Conservation (phyloP, 2,329 filamentous ascomycete genomes). For the Pestalotiopsis sp. region DNA sequence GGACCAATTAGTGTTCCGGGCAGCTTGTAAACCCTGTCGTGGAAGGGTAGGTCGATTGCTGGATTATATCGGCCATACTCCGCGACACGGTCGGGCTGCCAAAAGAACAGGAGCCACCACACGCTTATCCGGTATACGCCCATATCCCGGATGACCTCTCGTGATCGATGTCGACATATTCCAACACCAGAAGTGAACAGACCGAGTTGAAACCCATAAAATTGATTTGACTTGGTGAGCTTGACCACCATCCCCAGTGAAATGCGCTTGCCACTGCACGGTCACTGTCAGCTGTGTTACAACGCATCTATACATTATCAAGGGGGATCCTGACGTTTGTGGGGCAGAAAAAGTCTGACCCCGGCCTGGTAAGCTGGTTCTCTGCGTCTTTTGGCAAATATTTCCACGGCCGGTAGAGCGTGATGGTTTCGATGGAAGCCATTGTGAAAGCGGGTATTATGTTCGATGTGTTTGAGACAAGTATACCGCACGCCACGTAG, state of each 20-base stretch:
- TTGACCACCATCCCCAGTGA: conserved; percentile 25
- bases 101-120: conserved; percentile 19
- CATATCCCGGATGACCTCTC: background rate
- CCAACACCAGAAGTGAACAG: conserved; percentile 72
- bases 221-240: conserved; percentile 59
- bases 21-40: background rate
- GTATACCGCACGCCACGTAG: too few species aligned
- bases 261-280: conserved; percentile 40
- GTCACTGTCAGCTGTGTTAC: background rate
- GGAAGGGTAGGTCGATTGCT: conserved; percentile 18
- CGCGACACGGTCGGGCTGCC: conserved; percentile 15
- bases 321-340: background rate
- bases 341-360: too few species aligned
- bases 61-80: conserved; percentile 17
- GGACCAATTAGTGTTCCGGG: too few species aligned
- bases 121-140: too few species aligned
- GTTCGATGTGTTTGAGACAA: too few species aligned
- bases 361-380: too few species aligned
- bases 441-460: too few species aligned
- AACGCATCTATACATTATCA: background rate
- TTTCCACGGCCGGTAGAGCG: too few species aligned
- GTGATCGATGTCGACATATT: conserved; percentile 47
- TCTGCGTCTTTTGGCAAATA: too few species aligned
- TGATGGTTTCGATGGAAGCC: too few species aligned
- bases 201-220: conserved; percentile 80